These are phyloP conservation scores for Nicotiana undulata DNA, from an alignment of 257 asterid genomes.

Conservation along the genomic window DNA sequence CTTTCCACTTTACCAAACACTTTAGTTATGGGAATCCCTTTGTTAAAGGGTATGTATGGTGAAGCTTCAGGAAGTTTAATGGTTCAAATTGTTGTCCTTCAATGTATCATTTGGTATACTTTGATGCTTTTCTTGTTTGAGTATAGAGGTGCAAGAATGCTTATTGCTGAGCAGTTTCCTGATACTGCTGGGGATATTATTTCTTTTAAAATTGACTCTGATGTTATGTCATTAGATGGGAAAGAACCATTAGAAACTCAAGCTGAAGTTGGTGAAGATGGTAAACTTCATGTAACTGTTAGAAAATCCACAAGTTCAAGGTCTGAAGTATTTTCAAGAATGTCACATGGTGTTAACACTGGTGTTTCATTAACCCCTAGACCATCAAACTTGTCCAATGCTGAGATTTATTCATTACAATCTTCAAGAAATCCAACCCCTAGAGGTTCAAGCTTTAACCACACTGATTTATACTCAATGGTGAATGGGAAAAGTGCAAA, in stretches of 20 bases:
- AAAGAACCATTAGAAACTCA: constrained; percentile 53
- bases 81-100: constrained; percentile 64
- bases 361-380: constrained; percentile 45
- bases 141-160: constrained; percentile 54
- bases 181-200: constrained; percentile 53
- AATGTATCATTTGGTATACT: constrained; percentile 71
- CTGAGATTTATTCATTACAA: constrained; percentile 67
- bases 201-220: constrained; percentile 57
- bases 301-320: constrained; percentile 53
- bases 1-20: constrained; percentile 65
- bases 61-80: constrained; percentile 42
- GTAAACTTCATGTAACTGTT: constrained; percentile 58
- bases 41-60: constrained; percentile 58
- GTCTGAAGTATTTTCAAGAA: constrained; percentile 46
- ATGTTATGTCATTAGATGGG: constrained; percentile 49
- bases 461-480: constrained; percentile 48
- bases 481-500: constrained; percentile 32
- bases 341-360: constrained; percentile 30
- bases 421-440: constrained; percentile 62
- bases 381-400: constrained; percentile 55
- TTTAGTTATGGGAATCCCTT: constrained; percentile 63
- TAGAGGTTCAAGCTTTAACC: constrained; percentile 51
- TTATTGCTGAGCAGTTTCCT: constrained; percentile 66
- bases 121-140: constrained; percentile 60
- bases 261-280: constrained; percentile 62